A percentile compares a stretch with the other conserved stretches of the same genome.
Conservation (phyloP, 2,329 filamentous ascomycete species). For the Aspergillus alliaceus region DNA sequence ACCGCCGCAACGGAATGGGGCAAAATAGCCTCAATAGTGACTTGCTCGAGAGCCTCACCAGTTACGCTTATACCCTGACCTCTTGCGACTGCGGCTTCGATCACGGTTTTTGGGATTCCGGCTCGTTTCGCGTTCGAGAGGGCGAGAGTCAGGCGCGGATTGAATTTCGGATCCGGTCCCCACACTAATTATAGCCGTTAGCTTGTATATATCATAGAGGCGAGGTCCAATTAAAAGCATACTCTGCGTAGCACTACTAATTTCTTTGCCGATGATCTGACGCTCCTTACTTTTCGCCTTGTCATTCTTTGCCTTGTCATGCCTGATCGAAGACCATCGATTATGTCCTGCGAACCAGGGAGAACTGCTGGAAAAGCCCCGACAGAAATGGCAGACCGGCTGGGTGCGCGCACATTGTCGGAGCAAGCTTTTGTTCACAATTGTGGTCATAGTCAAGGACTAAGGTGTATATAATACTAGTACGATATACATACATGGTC, state of each 20-base stretch:
- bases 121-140: conserved; percentile 79
- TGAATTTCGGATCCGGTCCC: conserved; percentile 71
- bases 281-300: conserved; percentile 70
- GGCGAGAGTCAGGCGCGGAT: conserved; percentile 72
- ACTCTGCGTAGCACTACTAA: conserved; percentile 75
- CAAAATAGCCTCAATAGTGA: conserved; percentile 79
- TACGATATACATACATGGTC: not conserved
- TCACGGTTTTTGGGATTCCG: conserved; percentile 78
- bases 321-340: conserved; percentile 94
- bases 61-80: conserved; percentile 79
- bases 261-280: conserved; percentile 66
- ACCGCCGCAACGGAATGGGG: conserved; percentile 73
- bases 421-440: conserved; percentile 21
- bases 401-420: conserved; percentile 11
- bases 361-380: conserved; percentile 51
- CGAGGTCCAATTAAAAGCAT: conserved; percentile 22
- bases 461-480: not conserved
- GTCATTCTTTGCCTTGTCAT: conserved; percentile 89
- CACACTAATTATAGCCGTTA: conserved; percentile 55
- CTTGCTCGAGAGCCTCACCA: conserved; percentile 72
- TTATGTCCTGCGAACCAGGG: conserved; percentile 69
- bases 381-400: conserved; percentile 31
- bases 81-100: conserved; percentile 82
- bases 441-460: conserved; percentile 24
- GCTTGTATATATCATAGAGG: not conserved